Conservation (phyloP, 768 basidiomycete genomes). For the Pholiota conissans region DNA sequence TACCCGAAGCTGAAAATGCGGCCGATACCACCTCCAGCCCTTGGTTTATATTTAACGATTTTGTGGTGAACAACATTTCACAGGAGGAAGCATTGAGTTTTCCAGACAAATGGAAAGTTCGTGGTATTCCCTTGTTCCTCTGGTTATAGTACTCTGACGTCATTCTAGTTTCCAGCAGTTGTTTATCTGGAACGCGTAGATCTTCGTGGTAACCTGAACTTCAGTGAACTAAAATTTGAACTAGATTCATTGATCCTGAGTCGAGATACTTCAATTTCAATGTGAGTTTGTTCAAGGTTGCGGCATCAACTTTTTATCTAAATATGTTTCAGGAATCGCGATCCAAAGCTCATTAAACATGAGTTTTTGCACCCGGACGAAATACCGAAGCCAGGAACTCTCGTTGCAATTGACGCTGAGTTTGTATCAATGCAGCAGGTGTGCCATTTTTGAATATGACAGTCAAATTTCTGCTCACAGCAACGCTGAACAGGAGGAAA, state of each 20-base stretch:
- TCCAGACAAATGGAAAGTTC: constrained; percentile 89
- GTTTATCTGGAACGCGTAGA: constrained; percentile 86
- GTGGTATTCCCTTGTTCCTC: constrained; percentile 12
- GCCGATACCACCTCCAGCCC: constrained; percentile 40
- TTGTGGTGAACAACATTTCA: constrained; percentile 80
- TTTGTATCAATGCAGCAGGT: constrained; percentile 98
- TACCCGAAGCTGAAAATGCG: constrained; percentile 63
- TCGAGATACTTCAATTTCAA: constrained; percentile 85
- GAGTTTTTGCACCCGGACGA: constrained; percentile 71
- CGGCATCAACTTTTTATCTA: not conserved
- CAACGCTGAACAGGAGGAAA: constrained; percentile 71
- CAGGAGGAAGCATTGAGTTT: constrained; percentile 90
- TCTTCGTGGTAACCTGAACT: constrained; percentile 55
- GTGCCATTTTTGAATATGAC: not conserved
- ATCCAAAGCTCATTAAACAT: constrained; percentile 73
- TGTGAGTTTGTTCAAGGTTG: constrained; percentile 45
- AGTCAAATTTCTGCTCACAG: not conserved
- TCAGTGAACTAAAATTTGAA: constrained; percentile 58
- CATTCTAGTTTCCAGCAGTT: constrained; percentile 74
- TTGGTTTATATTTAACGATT: constrained; percentile 98
- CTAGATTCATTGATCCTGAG: constrained; percentile 77
- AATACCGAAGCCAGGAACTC: constrained; percentile 79
- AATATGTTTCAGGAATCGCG: constrained; percentile 61
- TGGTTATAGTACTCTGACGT: constrained; percentile 2
- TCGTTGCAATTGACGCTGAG: constrained; percentile 96